Conservation (phyloP, 2,329 filamentous ascomycete genomes). For the Fusarium hainanense region DNA sequence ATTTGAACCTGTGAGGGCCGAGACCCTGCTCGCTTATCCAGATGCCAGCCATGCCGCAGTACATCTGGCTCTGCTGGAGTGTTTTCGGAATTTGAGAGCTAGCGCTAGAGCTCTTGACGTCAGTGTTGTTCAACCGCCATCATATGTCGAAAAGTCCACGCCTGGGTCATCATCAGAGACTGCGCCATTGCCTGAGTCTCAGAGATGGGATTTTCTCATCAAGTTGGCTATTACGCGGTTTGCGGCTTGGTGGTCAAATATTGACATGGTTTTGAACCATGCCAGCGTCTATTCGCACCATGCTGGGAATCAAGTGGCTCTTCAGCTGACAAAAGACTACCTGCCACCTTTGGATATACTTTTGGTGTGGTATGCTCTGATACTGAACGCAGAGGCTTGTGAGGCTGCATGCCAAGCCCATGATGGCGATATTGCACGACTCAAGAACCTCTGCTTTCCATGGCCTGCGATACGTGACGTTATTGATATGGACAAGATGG, state of each 20-base stretch:
- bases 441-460: constrained; percentile 30
- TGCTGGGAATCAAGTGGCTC: constrained; percentile 12
- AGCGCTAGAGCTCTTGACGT: constrained; percentile 17
- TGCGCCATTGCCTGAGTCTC: constrained; percentile 1
- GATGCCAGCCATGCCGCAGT: constrained; percentile 30
- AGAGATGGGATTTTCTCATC: constrained; percentile 31
- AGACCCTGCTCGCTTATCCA: constrained; percentile 9
- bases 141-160: constrained; percentile 1
- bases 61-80: constrained; percentile 27
- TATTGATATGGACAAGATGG: constrained; percentile 20
- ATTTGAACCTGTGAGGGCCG: not conserved
- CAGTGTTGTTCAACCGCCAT: constrained; percentile 1
- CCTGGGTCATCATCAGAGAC: not conserved
- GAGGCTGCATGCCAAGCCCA: constrained; percentile 12
- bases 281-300: constrained; percentile 19
- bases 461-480: constrained; percentile 31
- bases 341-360: constrained; percentile 26
- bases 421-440: not conserved
- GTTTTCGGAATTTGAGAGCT: constrained; percentile 18
- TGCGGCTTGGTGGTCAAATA: constrained; percentile 28
- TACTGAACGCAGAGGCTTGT: constrained; percentile 11
- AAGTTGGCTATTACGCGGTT: constrained; percentile 26
- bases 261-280: constrained; percentile 22
- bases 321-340: constrained; percentile 27
- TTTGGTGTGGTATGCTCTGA: constrained; percentile 28